These are phyloP conservation scores for Candida fluviatilis DNA, from an alignment of 805 yeast species.

Conservation along the genomic window DNA sequence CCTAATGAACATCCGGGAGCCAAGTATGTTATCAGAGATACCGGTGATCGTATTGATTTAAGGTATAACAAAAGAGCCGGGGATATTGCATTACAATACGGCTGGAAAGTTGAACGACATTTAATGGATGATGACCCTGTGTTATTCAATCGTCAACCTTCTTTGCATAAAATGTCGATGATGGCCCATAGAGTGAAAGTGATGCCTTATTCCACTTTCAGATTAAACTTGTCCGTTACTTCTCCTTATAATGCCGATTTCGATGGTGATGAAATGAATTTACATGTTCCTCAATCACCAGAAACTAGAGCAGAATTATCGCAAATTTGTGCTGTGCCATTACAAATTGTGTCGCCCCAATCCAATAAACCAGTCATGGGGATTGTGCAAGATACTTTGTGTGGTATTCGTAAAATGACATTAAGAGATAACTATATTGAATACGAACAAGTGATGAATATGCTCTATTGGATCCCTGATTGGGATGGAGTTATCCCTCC, in stretches of 20 bases:
- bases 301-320: conserved; percentile 96
- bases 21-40: conserved; percentile 94
- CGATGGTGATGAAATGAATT: conserved; percentile 99
- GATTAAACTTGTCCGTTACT: conserved; percentile 93
- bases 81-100: conserved; percentile 94
- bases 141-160: conserved; percentile 97
- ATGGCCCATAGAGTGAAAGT: conserved; percentile 99
- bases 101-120: conserved; percentile 99
- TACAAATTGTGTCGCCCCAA: conserved; percentile 97
- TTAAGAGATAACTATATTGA: conserved; percentile 84
- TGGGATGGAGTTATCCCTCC: conserved; percentile 99
- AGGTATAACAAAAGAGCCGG: conserved; percentile 98
- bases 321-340: conserved; percentile 93
- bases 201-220: conserved; percentile 97
- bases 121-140: conserved; percentile 97
- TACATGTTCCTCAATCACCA: conserved; percentile 97
- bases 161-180: conserved; percentile 99
- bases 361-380: conserved; percentile 99
- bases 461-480: conserved; percentile 94
- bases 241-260: conserved; percentile 99
- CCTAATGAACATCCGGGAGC: conserved; percentile 99
- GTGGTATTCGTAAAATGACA: conserved; percentile 96
- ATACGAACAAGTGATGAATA: conserved; percentile 92
- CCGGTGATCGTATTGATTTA: conserved; percentile 97
- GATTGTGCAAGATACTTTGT: conserved; percentile 96